A percentile compares a stretch with the other conserved stretches of the same genome.
These are phyloP conservation scores for Wickerhamiella domercqiae DNA, from an alignment of 805 yeast genomes.

Conservation along the genomic window DNA sequence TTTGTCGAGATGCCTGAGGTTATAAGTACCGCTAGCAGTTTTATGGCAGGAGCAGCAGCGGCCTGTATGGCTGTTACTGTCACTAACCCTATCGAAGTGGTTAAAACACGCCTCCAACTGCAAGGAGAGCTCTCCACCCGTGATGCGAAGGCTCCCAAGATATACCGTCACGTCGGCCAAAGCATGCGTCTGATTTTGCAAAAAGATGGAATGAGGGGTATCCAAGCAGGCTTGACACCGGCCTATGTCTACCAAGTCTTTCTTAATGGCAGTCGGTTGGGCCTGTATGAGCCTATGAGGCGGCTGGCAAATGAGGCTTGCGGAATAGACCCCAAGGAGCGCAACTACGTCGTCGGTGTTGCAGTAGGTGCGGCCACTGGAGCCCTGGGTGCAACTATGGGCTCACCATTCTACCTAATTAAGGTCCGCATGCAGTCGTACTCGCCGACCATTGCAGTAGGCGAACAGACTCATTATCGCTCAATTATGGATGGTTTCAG, in stretches of 20 bases:
- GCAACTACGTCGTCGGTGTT: constrained; percentile 52
- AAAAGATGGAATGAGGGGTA: constrained; percentile 75
- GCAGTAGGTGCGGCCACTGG: constrained; percentile 74
- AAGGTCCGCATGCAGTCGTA: constrained; percentile 96
- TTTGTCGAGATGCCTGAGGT: background rate
- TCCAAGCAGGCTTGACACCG: constrained; percentile 77
- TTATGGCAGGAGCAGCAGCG: constrained; percentile 81
- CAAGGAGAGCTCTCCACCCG: constrained; percentile 70
- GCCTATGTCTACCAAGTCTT: constrained; percentile 87
- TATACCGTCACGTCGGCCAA: constrained; percentile 75
- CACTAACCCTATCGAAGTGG: constrained; percentile 89
- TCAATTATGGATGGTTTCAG: constrained; percentile 53
- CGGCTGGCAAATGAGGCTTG: constrained; percentile 38
- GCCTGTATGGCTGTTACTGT: constrained; percentile 97
- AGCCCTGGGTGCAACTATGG: constrained; percentile 71
- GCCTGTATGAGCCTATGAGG: constrained; percentile 83
- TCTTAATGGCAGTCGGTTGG: constrained; percentile 85
- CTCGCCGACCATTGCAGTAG: constrained; percentile 51
- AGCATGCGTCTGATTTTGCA: constrained; percentile 56
- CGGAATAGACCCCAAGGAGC: constrained; percentile 34
- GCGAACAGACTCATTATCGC: constrained; percentile 82
- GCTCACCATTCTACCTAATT: constrained; percentile 82
- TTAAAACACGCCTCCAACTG: constrained; percentile 89
- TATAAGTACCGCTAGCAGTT: constrained; percentile 36
- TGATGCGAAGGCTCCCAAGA: constrained; percentile 28